Evolutionary conservation across 306 rosid genomes (phyloP), one percentile per base, ranked within the genome.

Genomic region (Rosa chinensis): DNA sequence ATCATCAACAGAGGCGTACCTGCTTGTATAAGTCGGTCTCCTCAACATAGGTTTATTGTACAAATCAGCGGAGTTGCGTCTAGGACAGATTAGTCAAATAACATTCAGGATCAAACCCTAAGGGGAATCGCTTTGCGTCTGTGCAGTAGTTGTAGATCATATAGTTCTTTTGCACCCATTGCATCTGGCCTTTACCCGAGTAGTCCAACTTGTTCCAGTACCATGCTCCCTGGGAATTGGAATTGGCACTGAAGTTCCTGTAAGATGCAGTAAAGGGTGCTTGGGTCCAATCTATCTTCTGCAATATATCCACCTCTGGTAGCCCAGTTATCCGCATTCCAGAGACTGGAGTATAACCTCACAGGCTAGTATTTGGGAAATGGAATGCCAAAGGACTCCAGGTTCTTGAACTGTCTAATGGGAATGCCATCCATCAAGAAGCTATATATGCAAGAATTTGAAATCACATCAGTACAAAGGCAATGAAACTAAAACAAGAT

Each of bases 111-210:
- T 89, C 85, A 28, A 75, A 73, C 11, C 87, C 89, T 35, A 14
- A 76, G 6, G 79, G 86, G 55, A 88, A 84, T 44, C 86, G 85
- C 4, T 84, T 52, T 0, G 35, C 8, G 39, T 86, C 84, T 4
- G 66, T 70, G 78, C 92, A 88, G 50, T 88, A 86, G 69, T 88
- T 66, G 39, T 88, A 88, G 77, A 88, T 75, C 85, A 86, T 80
- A 64, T 55, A 67, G 25, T 78, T 76, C 1, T 70, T 50, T 32
- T 80, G 84, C 18, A 76, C 82, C 86, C 85, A 79, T 37, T 74
- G 42, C 17, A 82, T 78, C 78, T 70, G 76, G 32, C 76, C 72
- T 43, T 66, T 64, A 18, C 50, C 77, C 10, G 4, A 13, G 18
- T 4, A 25, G 56, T 82, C 82, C 10, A 88, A 85, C 6, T 28